Conservation (phyloP, 257 asterid species). For the Ilex aquifolium region DNA sequence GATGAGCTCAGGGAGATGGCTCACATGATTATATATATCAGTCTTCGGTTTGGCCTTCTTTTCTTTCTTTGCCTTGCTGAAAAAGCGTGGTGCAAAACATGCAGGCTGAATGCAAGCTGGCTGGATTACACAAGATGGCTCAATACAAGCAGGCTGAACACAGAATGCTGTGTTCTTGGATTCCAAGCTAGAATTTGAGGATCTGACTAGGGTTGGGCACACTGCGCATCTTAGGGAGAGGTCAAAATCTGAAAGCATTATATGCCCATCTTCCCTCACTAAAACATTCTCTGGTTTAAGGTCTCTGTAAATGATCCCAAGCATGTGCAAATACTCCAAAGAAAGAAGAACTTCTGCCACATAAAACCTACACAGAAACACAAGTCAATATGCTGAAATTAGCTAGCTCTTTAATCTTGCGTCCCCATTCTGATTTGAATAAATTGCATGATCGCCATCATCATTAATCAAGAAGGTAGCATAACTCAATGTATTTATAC, state of each 20-base stretch:
- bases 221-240: slow-evolving; percentile 55
- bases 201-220: slow-evolving; percentile 52
- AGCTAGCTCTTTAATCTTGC: no score
- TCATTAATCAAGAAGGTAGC: no score
- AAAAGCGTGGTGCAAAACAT: slow-evolving; percentile 53
- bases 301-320: slow-evolving; percentile 61
- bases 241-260: slow-evolving; percentile 70
- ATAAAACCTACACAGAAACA: slow-evolving; percentile 43
- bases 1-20: slow-evolving; percentile 52
- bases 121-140: slow-evolving; percentile 50
- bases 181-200: slow-evolving; percentile 27
- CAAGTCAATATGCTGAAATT: neutral
- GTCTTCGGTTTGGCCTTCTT: slow-evolving; percentile 38
- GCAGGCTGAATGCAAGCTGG: slow-evolving; percentile 52
- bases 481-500: no score
- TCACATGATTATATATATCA: slow-evolving; percentile 34
- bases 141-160: slow-evolving; percentile 41
- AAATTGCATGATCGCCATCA: no score
- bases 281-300: slow-evolving; percentile 62
- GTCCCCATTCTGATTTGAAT: no score
- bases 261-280: slow-evolving; percentile 64
- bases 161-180: slow-evolving; percentile 43
- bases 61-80: slow-evolving; percentile 40
- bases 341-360: slow-evolving; percentile 67
- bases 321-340: slow-evolving; percentile 64